Percentiles rank a stretch among this genome's conserved stretches.
Conservation (phyloP, 768 basidiomycete species). For the Phallus indusiatus region DNA sequence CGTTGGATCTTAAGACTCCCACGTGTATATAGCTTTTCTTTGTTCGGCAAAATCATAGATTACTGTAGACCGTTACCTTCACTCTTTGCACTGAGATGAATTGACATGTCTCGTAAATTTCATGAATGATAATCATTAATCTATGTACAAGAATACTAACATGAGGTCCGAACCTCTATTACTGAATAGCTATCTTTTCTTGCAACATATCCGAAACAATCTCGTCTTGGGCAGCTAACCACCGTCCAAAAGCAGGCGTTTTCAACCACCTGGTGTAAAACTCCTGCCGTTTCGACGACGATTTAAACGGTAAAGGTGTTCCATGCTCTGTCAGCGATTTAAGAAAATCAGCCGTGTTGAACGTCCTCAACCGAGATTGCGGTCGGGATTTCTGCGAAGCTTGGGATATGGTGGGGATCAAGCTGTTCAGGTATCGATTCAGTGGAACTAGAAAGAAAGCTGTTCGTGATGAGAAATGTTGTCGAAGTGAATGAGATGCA, state of each 20-base stretch:
- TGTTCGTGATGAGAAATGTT: slow-evolving; percentile 80
- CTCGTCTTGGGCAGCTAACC: slow-evolving; percentile 70
- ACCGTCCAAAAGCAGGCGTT: slow-evolving; percentile 68
- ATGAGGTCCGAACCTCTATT: neutral
- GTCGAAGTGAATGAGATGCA: slow-evolving; percentile 56
- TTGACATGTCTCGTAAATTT: too few species aligned
- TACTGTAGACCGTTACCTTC: too few species aligned
- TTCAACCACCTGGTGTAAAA: slow-evolving; percentile 75
- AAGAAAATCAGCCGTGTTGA: slow-evolving; percentile 60
- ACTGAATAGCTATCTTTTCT: neutral
- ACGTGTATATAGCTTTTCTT: too few species aligned
- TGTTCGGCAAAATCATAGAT: too few species aligned
- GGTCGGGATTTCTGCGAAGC: slow-evolving; percentile 25
- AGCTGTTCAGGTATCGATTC: slow-evolving; percentile 81
- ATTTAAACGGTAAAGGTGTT: slow-evolving; percentile 65
- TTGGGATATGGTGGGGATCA: slow-evolving; percentile 66
- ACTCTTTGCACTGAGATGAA: too few species aligned
- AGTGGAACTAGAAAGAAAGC: slow-evolving; percentile 82
- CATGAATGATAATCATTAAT: neutral
- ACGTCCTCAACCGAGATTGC: slow-evolving; percentile 44
- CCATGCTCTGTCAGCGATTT: slow-evolving; percentile 64
- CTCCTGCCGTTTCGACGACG: slow-evolving; percentile 49
- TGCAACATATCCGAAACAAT: slow-evolving; percentile 50
- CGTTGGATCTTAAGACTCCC: too few species aligned
- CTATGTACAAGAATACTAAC: neutral